Evolutionary conservation across 352 stramenopile species (phyloP).

Genomic region (Albugo candida): DNA sequence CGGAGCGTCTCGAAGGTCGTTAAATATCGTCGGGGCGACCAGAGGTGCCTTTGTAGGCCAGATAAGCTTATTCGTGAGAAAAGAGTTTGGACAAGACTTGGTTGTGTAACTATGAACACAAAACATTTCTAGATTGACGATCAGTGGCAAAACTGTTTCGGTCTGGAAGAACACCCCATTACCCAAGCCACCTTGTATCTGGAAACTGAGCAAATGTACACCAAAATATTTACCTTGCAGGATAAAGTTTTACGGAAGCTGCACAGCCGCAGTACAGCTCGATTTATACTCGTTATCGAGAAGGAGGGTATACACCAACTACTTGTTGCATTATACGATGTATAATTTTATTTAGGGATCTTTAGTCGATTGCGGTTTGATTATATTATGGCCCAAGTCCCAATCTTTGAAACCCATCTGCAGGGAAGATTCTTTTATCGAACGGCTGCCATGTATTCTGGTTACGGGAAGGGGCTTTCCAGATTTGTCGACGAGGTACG

Average conservation of each 20-base stretch:
- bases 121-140: slow-evolving; percentile 18
- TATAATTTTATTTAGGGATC: slow-evolving; percentile 71
- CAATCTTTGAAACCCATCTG: neutral
- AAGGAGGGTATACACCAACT: slow-evolving; percentile 69
- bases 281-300: slow-evolving; percentile 86
- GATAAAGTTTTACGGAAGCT: neutral
- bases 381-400: neutral
- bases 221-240: neutral
- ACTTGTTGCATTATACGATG: slow-evolving; percentile 19
- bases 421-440: slow-evolving; percentile 76
- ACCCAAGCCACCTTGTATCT: slow-evolving; percentile 51
- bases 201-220: slow-evolving; percentile 29
- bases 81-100: no score
- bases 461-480: slow-evolving; percentile 88
- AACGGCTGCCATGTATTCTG: slow-evolving; percentile 78
- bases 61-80: slow-evolving; percentile 10
- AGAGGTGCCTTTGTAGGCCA: slow-evolving; percentile 55
- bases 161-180: slow-evolving; percentile 47
- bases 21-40: slow-evolving; percentile 72
- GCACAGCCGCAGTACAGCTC: slow-evolving; percentile 21
- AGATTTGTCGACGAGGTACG: slow-evolving; percentile 80
- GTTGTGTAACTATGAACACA: neutral
- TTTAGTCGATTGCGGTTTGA: slow-evolving; percentile 81
- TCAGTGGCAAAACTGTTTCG: slow-evolving; percentile 32
- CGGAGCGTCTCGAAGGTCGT: slow-evolving; percentile 29